These are phyloP conservation scores for peach (Prunus persica) DNA, from an alignment of 306 rosid genomes.

Conservation along the genomic window DNA sequence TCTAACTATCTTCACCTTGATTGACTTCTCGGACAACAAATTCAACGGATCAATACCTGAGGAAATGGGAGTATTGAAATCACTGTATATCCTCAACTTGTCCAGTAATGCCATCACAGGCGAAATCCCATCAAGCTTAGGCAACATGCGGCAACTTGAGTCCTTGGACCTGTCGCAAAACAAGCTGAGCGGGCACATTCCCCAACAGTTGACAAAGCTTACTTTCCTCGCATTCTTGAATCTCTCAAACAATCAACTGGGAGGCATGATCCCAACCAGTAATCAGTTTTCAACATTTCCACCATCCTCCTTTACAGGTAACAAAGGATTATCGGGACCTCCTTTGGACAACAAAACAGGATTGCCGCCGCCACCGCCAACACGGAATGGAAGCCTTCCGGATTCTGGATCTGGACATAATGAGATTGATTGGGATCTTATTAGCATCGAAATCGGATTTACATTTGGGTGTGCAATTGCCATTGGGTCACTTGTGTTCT, in stretches of 20 bases:
- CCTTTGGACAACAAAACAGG: slow-evolving; percentile 1
- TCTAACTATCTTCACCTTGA: neutral
- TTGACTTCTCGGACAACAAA: slow-evolving; percentile 34
- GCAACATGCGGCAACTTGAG: slow-evolving; percentile 18
- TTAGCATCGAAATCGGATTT: slow-evolving; percentile 23
- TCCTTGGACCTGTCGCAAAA: slow-evolving; percentile 34
- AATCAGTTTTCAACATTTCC: slow-evolving; percentile 34
- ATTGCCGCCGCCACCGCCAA: neutral
- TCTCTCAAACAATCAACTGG: slow-evolving; percentile 27
- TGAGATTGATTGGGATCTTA: slow-evolving; percentile 10
- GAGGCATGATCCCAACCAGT: slow-evolving; percentile 32
- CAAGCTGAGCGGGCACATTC: slow-evolving; percentile 21
- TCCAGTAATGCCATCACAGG: slow-evolving; percentile 17
- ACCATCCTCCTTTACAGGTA: slow-evolving; percentile 29
- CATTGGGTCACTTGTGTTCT: neutral
- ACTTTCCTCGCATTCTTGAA: neutral
- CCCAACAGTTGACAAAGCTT: neutral
- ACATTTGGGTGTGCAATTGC: slow-evolving; percentile 13
- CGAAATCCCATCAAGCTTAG: slow-evolving; percentile 21
- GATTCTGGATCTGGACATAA: neutral
- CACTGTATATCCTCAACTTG: slow-evolving; percentile 22
- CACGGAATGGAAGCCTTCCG: neutral
- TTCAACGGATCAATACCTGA: slow-evolving; percentile 19
- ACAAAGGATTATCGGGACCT: slow-evolving; percentile 34
- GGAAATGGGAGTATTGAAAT: slow-evolving; percentile 11